Percentiles rank a stretch among this genome's conserved stretches.
Evolutionary conservation across 352 stramenopile species (phyloP).

Genomic region (Phytophthora vignae): DNA sequence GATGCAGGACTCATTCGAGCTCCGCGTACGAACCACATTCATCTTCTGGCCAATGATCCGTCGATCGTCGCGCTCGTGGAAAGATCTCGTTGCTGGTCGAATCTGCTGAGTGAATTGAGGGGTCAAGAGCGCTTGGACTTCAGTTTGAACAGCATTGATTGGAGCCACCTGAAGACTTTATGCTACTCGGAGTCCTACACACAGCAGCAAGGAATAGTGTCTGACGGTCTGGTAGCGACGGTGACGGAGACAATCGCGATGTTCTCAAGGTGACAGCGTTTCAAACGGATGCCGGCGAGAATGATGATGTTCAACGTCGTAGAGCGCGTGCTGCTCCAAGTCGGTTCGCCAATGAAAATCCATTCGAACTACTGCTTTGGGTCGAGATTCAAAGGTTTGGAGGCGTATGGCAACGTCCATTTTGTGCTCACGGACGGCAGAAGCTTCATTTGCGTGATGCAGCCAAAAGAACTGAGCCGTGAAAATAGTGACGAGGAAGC

Average conservation of each 20-base stretch:
- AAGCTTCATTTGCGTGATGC: neutral
- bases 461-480: neutral
- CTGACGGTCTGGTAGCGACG: neutral
- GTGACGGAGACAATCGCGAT: neutral
- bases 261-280: neutral
- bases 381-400: neutral
- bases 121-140: too few relatives aligned
- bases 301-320: neutral
- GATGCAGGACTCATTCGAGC: too few relatives aligned
- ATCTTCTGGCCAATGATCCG: too few relatives aligned
- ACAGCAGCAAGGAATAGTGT: neutral
- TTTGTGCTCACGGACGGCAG: neutral
- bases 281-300: too few relatives aligned
- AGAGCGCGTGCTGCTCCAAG: neutral
- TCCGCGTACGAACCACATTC: too few relatives aligned
- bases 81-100: too few relatives aligned
- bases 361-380: neutral
- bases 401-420: neutral
- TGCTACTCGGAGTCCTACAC: neutral
- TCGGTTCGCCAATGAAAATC: neutral
- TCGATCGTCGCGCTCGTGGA: too few relatives aligned
- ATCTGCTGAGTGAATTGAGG: too few relatives aligned
- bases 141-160: neutral
- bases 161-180: neutral
- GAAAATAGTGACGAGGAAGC: neutral